These are phyloP conservation scores for Phragmites australis DNA, from an alignment of 176 grass and related monocot genomes.

Conservation along the genomic window DNA sequence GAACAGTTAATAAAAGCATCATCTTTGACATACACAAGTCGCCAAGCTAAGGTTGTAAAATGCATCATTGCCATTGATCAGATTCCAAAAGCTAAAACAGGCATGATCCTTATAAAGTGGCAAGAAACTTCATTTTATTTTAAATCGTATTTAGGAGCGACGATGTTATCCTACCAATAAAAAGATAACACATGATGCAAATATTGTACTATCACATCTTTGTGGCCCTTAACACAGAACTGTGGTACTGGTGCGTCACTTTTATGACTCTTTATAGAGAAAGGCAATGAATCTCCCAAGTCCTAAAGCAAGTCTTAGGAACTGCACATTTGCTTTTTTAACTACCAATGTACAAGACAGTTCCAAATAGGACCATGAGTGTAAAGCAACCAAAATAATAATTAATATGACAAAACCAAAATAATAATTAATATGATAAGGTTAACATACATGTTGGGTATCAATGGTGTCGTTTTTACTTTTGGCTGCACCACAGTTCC, in stretches of 20 bases:
- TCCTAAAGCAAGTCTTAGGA: constrained; percentile 21
- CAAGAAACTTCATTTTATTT: neutral
- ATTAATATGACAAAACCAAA: constrained; percentile 19
- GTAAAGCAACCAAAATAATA: constrained; percentile 19
- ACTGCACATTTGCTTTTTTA: neutral
- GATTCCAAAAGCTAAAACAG: neutral
- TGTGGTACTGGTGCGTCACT: neutral
- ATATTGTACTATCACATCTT: neutral
- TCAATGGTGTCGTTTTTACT: constrained; percentile 86
- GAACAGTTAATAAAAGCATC: constrained; percentile 4
- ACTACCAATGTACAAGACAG: constrained; percentile 11
- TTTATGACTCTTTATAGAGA: constrained; percentile 1
- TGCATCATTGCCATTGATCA: neutral
- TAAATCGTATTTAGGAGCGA: neutral
- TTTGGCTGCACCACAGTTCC: constrained; percentile 89
- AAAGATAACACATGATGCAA: constrained; percentile 9
- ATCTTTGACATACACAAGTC: neutral
- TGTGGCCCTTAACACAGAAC: constrained; percentile 16
- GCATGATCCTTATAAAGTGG: neutral
- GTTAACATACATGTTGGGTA: constrained; percentile 70
- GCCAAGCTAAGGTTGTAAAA: neutral
- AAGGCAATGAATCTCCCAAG: neutral
- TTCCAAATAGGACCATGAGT: neutral
- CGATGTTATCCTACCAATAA: neutral
- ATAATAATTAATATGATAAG: constrained; percentile 28